Evolutionary conservation across 495 filamentous ascomycete genomes (phyloP).

Genomic region (Bathelium albidoporum): DNA sequence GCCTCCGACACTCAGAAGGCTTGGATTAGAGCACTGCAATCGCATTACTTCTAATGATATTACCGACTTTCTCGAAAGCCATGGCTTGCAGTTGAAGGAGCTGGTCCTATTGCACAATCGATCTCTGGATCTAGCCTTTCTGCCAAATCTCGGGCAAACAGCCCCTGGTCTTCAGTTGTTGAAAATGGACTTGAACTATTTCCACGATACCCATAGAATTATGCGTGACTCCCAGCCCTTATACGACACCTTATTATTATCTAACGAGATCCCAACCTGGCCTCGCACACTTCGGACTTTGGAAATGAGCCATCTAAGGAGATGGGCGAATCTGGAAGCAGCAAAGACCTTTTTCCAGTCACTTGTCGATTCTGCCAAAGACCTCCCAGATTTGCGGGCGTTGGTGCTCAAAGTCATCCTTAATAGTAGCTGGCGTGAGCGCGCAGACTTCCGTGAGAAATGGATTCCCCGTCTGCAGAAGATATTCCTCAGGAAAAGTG

Average conservation of each 20-base stretch:
- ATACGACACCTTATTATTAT: slow-evolving; percentile 51
- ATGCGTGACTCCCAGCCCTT: slow-evolving; percentile 61
- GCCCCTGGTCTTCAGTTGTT: slow-evolving; percentile 62
- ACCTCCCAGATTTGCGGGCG: slow-evolving; percentile 51
- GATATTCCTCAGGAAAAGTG: slow-evolving; percentile 51
- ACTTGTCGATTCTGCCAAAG: slow-evolving; percentile 55
- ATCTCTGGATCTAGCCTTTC: slow-evolving; percentile 60
- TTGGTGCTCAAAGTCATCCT: slow-evolving; percentile 63
- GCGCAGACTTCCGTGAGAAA: slow-evolving; percentile 58
- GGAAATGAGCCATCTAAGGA: slow-evolving; percentile 63
- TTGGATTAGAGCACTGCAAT: slow-evolving; percentile 67
- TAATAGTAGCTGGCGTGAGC: slow-evolving; percentile 63
- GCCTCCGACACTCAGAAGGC: slow-evolving; percentile 48
- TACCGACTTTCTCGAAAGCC: slow-evolving; percentile 46
- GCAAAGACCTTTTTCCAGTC: slow-evolving; percentile 69
- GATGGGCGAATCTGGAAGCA: slow-evolving; percentile 47
- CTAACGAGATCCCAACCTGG: slow-evolving; percentile 60
- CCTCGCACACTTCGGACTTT: slow-evolving; percentile 56
- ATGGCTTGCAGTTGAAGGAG: slow-evolving; percentile 51
- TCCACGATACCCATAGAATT: slow-evolving; percentile 38
- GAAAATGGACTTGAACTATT: slow-evolving; percentile 60
- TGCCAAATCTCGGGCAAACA: slow-evolving; percentile 45
- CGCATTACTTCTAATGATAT: slow-evolving; percentile 52
- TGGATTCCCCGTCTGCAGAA: slow-evolving; percentile 55
- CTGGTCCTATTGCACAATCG: slow-evolving; percentile 68